Evolutionary conservation across 345 rosid species (phyloP).

Genomic region (Hirschfeldia incana): DNA sequence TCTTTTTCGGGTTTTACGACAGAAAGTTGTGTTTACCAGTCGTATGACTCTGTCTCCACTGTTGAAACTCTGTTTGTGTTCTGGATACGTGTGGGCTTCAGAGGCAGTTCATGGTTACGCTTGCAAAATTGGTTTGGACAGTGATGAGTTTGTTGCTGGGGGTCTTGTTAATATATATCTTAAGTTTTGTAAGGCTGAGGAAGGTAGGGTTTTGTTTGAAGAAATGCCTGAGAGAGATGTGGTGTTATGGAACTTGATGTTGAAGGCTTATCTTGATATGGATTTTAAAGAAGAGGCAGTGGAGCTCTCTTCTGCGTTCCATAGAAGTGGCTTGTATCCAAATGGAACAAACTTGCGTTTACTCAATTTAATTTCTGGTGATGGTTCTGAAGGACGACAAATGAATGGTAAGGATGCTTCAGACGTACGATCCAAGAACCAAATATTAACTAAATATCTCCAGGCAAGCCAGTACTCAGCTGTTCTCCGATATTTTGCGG

Average conservation of each 20-base stretch:
- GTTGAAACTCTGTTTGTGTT: slow-evolving; percentile 53
- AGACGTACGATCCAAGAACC: slow-evolving; percentile 43
- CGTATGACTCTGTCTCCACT: slow-evolving; percentile 54
- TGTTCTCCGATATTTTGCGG: slow-evolving; percentile 45
- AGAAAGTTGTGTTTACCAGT: slow-evolving; percentile 40
- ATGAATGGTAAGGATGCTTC: slow-evolving; percentile 23
- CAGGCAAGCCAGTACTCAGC: slow-evolving; percentile 37
- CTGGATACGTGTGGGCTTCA: slow-evolving; percentile 52
- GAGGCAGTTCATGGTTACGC: slow-evolving; percentile 60
- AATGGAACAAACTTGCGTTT: slow-evolving; percentile 42
- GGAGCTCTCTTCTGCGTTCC: slow-evolving; percentile 41
- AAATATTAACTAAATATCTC: slow-evolving; percentile 42
- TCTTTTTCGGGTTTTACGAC: slow-evolving; percentile 45
- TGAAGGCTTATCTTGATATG: slow-evolving; percentile 47
- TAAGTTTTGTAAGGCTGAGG: slow-evolving; percentile 49
- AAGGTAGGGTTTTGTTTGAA: slow-evolving; percentile 51
- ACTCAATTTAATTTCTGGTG: slow-evolving; percentile 36
- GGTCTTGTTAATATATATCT: slow-evolving; percentile 55
- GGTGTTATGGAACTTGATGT: slow-evolving; percentile 66
- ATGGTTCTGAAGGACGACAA: slow-evolving; percentile 36
- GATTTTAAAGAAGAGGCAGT: slow-evolving; percentile 45
- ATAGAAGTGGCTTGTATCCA: slow-evolving; percentile 44
- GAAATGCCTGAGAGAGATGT: slow-evolving; percentile 49
- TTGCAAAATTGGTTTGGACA: slow-evolving; percentile 52
- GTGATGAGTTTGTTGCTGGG: slow-evolving; percentile 51